Percentiles rank a stretch among this genome's conserved stretches.
Evolutionary conservation across 1,139 yeast species (phyloP).

Genomic region (Tardiomyces blankii): DNA sequence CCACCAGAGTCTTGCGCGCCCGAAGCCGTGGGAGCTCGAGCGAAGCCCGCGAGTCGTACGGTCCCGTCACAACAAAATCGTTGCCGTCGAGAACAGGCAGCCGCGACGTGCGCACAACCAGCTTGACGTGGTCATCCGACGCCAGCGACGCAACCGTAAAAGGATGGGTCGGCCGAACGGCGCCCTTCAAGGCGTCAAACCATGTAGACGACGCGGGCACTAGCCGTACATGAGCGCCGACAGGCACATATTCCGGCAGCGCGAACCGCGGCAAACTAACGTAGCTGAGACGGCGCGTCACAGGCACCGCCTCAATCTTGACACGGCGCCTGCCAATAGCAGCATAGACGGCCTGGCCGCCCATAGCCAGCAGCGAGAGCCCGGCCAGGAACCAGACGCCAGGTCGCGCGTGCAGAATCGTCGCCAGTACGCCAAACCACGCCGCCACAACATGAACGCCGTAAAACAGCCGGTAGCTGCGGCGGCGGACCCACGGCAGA

Average conservation of each 20-base stretch:
- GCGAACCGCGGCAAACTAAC: slow-evolving; percentile 26
- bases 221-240: slow-evolving; percentile 41
- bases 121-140: slow-evolving; percentile 32
- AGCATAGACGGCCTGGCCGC: slow-evolving; percentile 30
- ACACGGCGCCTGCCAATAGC: slow-evolving; percentile 21
- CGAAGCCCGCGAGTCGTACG: background rate
- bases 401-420: slow-evolving; percentile 75
- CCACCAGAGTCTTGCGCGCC: background rate
- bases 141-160: slow-evolving; percentile 68
- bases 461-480: slow-evolving; percentile 50
- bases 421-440: slow-evolving; percentile 46
- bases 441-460: slow-evolving; percentile 56
- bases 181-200: slow-evolving; percentile 13
- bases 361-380: slow-evolving; percentile 37
- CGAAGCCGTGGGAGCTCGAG: background rate
- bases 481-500: slow-evolving; percentile 42
- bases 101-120: slow-evolving; percentile 33
- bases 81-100: slow-evolving; percentile 17
- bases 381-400: slow-evolving; percentile 42
- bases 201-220: slow-evolving; percentile 30
- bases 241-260: slow-evolving; percentile 22
- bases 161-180: slow-evolving; percentile 55
- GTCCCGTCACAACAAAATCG: background rate
- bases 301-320: slow-evolving; percentile 16
- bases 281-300: slow-evolving; percentile 22